Base-by-base conservation (phyloP, 2,329 filamentous ascomycete species). In the Fusarium beomiforme region DNA sequence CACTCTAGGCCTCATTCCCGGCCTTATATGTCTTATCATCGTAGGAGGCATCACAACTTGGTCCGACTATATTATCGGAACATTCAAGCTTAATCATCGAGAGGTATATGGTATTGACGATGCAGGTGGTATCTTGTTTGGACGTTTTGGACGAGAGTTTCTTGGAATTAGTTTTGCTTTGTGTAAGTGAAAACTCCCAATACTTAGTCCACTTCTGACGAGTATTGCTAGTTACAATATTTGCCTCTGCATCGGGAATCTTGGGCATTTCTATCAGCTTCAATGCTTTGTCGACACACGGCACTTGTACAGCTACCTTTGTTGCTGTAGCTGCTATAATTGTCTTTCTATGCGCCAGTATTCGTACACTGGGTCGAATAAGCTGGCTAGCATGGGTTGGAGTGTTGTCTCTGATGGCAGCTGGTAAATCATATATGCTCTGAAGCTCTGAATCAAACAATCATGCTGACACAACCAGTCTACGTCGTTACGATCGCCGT, bases 51-150 rank as follows among this genome's bases (percentile, higher is more conserved):
- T 86, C 69, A 86, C 84, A 0, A 85, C 82, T 1, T 86, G 85
- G 85, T 85, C 84, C 7, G 80, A 81, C 63, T 85, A 84, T 67
- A 83, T 85, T 24, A 78, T 86, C 13, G 85, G 84, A 14, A 76
- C 79, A 13, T 88, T 88, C 78, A 88, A 88, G 74, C 72, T 85
- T 23, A 77, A 78, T 21, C 86, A 88, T 69, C 82, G 81, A 3
- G 80, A 85, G 46, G 84, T 88, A 2, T 88, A 88, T 70, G 82
- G 85, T 41, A 86, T 88, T 60, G 86, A 87, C 57, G 86, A 88
- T 68, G 86, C 83, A 2, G 86, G 85, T 23, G 68, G 67, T 6
- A 77, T 87, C 36, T 79, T 88, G 16, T 85, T 86, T 69, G 86
- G 86, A n/a, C 80, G 78, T 3, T 59, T 81, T 8, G 85, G 85